Conservation (phyloP, 371 early-diverging fungal species). For the Apophysomyces trapeziformis region DNA sequence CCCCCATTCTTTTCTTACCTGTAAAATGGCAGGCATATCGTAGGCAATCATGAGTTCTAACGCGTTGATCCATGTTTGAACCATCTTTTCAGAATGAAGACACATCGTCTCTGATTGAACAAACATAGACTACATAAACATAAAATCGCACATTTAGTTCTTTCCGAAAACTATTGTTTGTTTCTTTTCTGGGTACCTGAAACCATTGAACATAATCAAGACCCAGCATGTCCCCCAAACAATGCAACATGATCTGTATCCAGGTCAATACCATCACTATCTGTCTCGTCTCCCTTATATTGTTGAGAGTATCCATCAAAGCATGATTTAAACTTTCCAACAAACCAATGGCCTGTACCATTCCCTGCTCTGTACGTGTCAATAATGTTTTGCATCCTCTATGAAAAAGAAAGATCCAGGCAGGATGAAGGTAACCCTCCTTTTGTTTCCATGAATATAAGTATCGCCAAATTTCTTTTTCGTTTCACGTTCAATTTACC, state of each 20-base stretch:
- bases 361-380: slow-evolving; percentile 7
- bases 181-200: slow-evolving; percentile 11
- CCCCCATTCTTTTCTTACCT: slow-evolving; percentile 15
- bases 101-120: slow-evolving; percentile 12
- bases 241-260: slow-evolving; percentile 23
- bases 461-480: background rate
- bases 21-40: slow-evolving; percentile 30
- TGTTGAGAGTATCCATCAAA: slow-evolving; percentile 19
- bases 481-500: no score
- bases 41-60: slow-evolving; percentile 20
- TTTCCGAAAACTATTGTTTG: background rate
- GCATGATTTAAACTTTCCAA: slow-evolving; percentile 15
- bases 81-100: slow-evolving; percentile 14
- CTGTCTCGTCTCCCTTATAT: background rate
- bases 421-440: background rate
- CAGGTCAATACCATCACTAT: slow-evolving; percentile 13
- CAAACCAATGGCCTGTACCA: slow-evolving; percentile 16
- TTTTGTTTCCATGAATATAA: background rate
- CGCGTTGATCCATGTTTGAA: slow-evolving; percentile 13
- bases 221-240: slow-evolving; percentile 17
- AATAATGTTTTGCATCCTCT: slow-evolving; percentile 17
- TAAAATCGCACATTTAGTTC: background rate
- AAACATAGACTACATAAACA: slow-evolving; percentile 16
- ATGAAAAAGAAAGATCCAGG: background rate
- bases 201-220: slow-evolving; percentile 27